A percentile compares a stretch with the other conserved stretches of the same genome.
phyloP scores from a whole-genome alignment of 176 grass and related monocot species.

The Oryza australiensis region DNA sequence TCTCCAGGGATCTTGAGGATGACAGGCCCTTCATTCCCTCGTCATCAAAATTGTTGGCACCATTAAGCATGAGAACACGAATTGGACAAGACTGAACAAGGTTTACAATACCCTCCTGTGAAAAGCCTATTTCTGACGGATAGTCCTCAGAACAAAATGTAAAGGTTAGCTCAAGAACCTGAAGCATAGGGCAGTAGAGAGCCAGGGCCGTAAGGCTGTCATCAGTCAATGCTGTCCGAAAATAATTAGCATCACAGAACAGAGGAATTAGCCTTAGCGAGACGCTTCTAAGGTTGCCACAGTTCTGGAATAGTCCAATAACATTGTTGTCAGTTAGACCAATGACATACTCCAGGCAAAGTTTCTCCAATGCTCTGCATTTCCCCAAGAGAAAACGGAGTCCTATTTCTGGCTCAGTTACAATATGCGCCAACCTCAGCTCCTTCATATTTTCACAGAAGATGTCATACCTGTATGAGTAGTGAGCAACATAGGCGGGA shows the following conservation, averaged over 20 bases:
- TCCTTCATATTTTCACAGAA: constrained; percentile 55
- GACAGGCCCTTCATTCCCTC: constrained; percentile 47
- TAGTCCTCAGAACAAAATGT: constrained; percentile 13
- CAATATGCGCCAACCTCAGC: constrained; percentile 54
- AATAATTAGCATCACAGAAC: not conserved
- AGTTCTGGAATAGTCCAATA: constrained; percentile 52
- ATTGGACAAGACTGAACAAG: constrained; percentile 55
- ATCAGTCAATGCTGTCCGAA: constrained; percentile 48
- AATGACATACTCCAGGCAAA: constrained; percentile 58
- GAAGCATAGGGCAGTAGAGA: constrained; percentile 48
- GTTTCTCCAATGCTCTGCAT: constrained; percentile 55
- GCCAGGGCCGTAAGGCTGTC: constrained; percentile 49
- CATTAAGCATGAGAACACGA: constrained; percentile 46
- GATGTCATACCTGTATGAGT: constrained; percentile 29
- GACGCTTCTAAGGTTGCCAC: constrained; percentile 55
- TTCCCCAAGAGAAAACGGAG: constrained; percentile 50
- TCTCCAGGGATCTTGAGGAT: constrained; percentile 43
- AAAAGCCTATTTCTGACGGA: constrained; percentile 40
- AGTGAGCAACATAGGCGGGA: not conserved
- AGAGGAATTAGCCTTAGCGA: constrained; percentile 45
- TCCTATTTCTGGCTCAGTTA: constrained; percentile 38
- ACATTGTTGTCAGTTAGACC: constrained; percentile 55
- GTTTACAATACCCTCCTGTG: constrained; percentile 42
- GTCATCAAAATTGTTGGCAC: constrained; percentile 42
- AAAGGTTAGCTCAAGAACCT: constrained; percentile 57